Evolutionary conservation across 257 asterid species (phyloP).

Genomic region (Anisodus tanguticus): DNA sequence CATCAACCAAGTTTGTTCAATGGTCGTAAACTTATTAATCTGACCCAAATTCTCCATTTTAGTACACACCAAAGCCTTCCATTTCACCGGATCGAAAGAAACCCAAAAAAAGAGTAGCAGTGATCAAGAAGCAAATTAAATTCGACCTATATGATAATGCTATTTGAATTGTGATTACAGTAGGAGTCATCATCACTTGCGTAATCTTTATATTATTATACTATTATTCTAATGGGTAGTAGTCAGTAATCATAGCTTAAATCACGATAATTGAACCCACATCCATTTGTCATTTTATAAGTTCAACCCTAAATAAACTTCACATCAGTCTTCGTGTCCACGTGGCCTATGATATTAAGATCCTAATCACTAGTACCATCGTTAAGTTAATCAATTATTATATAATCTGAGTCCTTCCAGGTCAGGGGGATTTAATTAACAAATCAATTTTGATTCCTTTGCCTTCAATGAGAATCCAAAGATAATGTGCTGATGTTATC

Average conservation of each 20-base stretch:
- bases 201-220: not conserved
- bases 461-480: constrained; percentile 26
- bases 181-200: not conserved
- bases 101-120: not conserved
- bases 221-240: not conserved
- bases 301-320: not conserved
- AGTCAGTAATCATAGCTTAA: not conserved
- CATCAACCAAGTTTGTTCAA: too few relatives aligned
- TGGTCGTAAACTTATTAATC: too few relatives aligned
- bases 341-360: not conserved
- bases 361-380: constrained; percentile 12
- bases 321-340: not conserved
- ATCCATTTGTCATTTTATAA: constrained; percentile 17
- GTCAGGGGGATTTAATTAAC: not conserved
- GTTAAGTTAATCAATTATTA: not conserved
- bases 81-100: too few relatives aligned
- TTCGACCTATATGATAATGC: not conserved
- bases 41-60: too few relatives aligned
- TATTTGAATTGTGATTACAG: not conserved
- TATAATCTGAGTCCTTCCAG: not conserved
- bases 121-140: not conserved
- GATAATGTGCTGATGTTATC: not conserved
- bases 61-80: too few relatives aligned
- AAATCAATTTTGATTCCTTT: constrained; percentile 1
- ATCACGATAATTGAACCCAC: not conserved